A percentile compares a stretch with the other conserved stretches of the same genome.
Evolutionary conservation across 345 rosid species (phyloP).

Genomic region (Toxicodendron radicans): DNA sequence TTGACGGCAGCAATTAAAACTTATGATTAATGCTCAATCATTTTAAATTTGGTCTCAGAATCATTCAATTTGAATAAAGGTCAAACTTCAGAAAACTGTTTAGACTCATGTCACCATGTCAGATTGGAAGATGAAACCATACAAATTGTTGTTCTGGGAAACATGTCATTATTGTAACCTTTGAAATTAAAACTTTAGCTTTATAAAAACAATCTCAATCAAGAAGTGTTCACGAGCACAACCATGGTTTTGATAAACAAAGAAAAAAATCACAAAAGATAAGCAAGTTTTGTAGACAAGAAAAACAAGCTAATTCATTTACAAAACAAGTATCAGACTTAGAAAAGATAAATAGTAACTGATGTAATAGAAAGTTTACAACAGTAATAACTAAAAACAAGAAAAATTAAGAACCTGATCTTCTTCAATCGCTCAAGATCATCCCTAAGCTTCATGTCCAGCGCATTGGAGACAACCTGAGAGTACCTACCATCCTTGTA

Average conservation of each 20-base stretch:
- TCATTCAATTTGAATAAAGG: neutral
- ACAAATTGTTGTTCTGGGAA: neutral
- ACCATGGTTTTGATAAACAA: neutral
- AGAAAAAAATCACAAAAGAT: neutral
- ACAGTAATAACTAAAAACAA: neutral
- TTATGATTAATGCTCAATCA: neutral
- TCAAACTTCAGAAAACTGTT: neutral
- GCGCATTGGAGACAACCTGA: conserved; percentile 45
- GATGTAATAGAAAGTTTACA: neutral
- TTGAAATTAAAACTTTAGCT: neutral
- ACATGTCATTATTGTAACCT: neutral
- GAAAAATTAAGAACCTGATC: conserved; percentile 28
- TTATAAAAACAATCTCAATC: neutral
- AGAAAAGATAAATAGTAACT: neutral
- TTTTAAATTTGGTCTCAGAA: neutral
- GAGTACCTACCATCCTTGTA: conserved; percentile 43
- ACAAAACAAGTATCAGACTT: neutral
- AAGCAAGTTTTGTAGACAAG: neutral
- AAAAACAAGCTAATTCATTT: neutral
- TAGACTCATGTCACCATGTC: neutral
- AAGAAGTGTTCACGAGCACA: neutral
- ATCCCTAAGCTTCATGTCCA: conserved; percentile 49
- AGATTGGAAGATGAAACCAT: neutral
- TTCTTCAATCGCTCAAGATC: conserved; percentile 47
- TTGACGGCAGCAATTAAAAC: neutral